Evolutionary conservation across 1,139 yeast genomes (phyloP), one percentile per base, ranked within the genome.

Genomic region (Candida neerlandica): DNA sequence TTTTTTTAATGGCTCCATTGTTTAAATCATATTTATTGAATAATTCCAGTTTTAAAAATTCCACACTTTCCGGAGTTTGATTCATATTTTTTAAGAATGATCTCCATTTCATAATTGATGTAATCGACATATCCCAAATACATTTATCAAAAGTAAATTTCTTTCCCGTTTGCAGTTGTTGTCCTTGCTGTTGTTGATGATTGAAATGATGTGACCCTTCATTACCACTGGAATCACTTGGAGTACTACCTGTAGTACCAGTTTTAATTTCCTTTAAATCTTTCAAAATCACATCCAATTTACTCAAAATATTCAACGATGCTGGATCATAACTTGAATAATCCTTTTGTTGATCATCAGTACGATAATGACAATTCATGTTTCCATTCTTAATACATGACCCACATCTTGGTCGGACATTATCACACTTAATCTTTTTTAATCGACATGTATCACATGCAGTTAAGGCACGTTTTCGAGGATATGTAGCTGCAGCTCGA

Each of bases 351-450:
- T 56, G 61, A 27, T 65, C 74, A 52, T 64, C 73, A 40, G 66
- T 59, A 21, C 66, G 57, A 54, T 70, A 73, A 51, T 70, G 70
- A 55, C 78, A 73, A 39, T 55, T 55, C 7, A 51, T 43, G 48
- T 61, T 64, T 16, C 70, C 71, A 58, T 64, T 75, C 51, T 70
- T 71, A 5, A 57, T 55, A 60, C 85, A 81, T 21, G 82, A 68
- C 0, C 80, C 75, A 59, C 85, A 81, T 19, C 66, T 57, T 1
- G 85, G 85, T 54, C 78, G 67, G 27, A 58, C 61, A 49, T 82
- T 74, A 57, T 81, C 85, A 67, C 85, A 81, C 56, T 77, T 75
- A 49, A 76, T 70, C 55, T 78, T 78, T 55, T 74, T 75, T 30
- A 68, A 48, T 27, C 82, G 67, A 55, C 82, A 78, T 2, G 73